Base-by-base conservation (phyloP, 345 rosid species). In the Hibiscus trionum region DNA sequence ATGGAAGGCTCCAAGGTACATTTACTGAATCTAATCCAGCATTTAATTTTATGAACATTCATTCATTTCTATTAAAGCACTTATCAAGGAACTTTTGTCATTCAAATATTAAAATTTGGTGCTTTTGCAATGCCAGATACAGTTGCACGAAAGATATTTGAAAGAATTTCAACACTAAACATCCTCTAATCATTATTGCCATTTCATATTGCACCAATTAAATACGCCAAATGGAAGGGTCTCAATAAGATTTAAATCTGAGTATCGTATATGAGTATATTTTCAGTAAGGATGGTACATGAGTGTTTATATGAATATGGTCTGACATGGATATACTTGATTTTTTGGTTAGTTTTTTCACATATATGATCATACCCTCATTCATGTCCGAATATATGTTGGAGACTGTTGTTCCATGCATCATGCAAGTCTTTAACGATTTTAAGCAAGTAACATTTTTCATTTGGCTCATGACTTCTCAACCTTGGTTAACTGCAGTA, bases 1-100 rank as follows among this genome's bases (percentile, higher is more conserved):
- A 88, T 90, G 97, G 91, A 89, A 79, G 96, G 97, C 72, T 89
- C 98, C 47, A 93, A 93, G 94, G 98, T 66, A 66, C 27, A 39
- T 15, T 27, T 39, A 39, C 12, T 5, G 49, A 26, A 11, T 58
- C 62, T 58, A 26, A 58, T 58, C 33, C 62, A 26, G 2, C 27
- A 11, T 57, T 57, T 21, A 4, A 9, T 24, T 57, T 56, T 57
- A 21, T 55, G 17, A 27, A 29, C 64, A 10, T 56, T 17, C 29
- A 21, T 56, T 56, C 9, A 56, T 58, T 57, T 57, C 15, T 8
- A 29, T 29, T 16, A 10, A 75, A 70, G 49, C 26, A 29, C 19
- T 50, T 61, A 21, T 10, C 64, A 60, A 60, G n/a, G 19, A 60
- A 59, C 4, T 4, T 21, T 57, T 57, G 31, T 57, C 61, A 11